Base-by-base conservation (phyloP, 2,329 filamentous ascomycete species). In the Neoscytalidium dimidiatum region DNA sequence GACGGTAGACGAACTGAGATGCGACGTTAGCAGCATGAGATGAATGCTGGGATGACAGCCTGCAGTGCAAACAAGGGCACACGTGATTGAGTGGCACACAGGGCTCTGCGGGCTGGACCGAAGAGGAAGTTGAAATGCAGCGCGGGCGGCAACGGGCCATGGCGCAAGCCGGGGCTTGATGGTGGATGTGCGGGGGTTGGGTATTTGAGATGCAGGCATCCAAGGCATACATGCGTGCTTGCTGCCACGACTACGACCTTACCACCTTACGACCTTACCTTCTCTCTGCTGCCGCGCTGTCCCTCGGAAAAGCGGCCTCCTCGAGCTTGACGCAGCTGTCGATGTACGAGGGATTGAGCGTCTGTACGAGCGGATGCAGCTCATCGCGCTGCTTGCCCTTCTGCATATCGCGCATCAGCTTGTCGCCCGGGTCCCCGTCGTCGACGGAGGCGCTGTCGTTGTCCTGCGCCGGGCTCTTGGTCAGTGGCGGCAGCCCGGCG, bases 351-450 rank as follows among this genome's bases (percentile, higher is more conserved):
- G 85, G 77, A 44, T 86, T 91, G 58, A 97, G 83, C 29, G 90
- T 86, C 61, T 91, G 87, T n/a, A 91, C 85, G 71, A 91, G 90
- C 28, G 92, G 88, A 72, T 91, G 86, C 71, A 92, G 86, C 58
- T 86, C 82, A 71, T 89, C 88, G 48, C 41, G 83, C 66, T 83
- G 74, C 68, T 68, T 74, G 62, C 62, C 62, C 62, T 64, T 64
- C 38, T 53, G 49, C 69, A 71, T 74, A 70, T 70, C 68, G 11
- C 58, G 49, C 11, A 56, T 49, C 53, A 70, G 61, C 28, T 62
- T 61, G 62, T 69, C 66, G 49, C 65, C 66, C 17, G 65, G 51
- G 48, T 67, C 66, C 29, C 8, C 38, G 23, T 64, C 19, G 58
- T 56, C 19, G 51, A 33, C 49, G 31, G 56, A n/a, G 26, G 57